A percentile compares a stretch with the other conserved stretches of the same genome.
Conservation (phyloP, 2,329 filamentous ascomycete genomes). For the Neofusicoccum laricinum region DNA sequence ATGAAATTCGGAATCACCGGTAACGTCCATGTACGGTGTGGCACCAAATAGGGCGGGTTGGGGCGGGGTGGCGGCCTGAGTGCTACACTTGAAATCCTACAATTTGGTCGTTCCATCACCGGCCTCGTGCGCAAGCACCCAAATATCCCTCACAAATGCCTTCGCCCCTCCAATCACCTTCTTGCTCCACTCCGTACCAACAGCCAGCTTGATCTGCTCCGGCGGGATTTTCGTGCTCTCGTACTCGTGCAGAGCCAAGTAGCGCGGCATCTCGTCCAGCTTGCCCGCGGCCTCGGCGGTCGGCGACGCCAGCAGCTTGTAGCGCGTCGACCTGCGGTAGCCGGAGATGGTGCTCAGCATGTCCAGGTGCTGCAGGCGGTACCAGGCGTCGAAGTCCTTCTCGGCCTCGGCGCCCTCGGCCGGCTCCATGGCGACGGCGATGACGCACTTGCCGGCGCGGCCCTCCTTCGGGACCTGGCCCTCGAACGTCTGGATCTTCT, state of each 20-base stretch:
- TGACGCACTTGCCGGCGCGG: not conserved
- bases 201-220: constrained; percentile 21
- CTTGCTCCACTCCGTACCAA: constrained; percentile 25
- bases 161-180: constrained; percentile 20
- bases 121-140: not conserved
- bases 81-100: not conserved
- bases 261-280: constrained; percentile 18
- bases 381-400: constrained; percentile 25
- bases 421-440: constrained; percentile 6
- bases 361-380: constrained; percentile 21
- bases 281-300: not conserved
- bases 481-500: constrained; percentile 11
- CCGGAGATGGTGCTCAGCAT: constrained; percentile 19
- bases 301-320: not conserved
- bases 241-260: constrained; percentile 27
- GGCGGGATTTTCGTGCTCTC: constrained; percentile 22
- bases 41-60: too few species aligned
- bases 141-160: constrained; percentile 7
- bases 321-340: constrained; percentile 20
- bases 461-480: constrained; percentile 1
- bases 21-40: too few species aligned
- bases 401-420: not conserved
- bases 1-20: not conserved
- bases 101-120: not conserved
- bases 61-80: not conserved